phyloP scores from a whole-genome alignment of 177 flowering plant species.

The Vitis hybrid region DNA sequence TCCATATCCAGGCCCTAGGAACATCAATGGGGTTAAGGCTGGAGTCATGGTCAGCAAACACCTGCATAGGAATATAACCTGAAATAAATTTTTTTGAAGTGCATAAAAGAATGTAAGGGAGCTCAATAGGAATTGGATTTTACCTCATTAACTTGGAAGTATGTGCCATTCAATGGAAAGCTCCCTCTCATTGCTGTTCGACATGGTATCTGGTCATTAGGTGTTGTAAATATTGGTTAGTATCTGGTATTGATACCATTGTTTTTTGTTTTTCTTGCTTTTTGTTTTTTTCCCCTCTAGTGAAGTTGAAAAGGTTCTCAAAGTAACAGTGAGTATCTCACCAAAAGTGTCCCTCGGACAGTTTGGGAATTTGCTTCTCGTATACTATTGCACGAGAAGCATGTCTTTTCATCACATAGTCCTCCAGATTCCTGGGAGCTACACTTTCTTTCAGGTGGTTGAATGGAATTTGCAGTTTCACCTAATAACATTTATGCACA shows the following conservation, averaged over 20 bases:
- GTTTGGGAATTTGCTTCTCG: constrained; percentile 73
- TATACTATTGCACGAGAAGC: constrained; percentile 74
- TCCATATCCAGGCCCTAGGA: constrained; percentile 71
- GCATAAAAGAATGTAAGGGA: not conserved
- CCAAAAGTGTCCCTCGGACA: constrained; percentile 94
- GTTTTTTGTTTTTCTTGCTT: not conserved
- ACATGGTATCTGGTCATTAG: constrained; percentile 78
- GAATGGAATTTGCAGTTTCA: constrained; percentile 74
- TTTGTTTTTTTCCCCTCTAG: no score
- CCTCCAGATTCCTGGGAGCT: constrained; percentile 43
- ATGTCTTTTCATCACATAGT: constrained; percentile 60
- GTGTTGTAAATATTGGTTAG: constrained; percentile 3
- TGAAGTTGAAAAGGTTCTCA: no score
- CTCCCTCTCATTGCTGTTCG: constrained; percentile 98
- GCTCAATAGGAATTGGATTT: not conserved
- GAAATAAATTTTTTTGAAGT: not conserved
- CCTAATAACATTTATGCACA: constrained; percentile 41
- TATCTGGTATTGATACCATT: not conserved
- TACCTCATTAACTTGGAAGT: constrained; percentile 99
- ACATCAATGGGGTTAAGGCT: constrained; percentile 62
- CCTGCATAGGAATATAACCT: constrained; percentile 36
- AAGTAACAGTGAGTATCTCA: constrained; percentile 27
- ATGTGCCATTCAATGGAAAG: constrained; percentile 98
- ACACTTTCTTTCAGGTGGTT: constrained; percentile 59
- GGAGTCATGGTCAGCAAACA: constrained; percentile 78